Percentiles rank a stretch among this genome's conserved stretches.
phyloP scores from a whole-genome alignment of 306 rosid genomes.

The Quercus ilex region DNA sequence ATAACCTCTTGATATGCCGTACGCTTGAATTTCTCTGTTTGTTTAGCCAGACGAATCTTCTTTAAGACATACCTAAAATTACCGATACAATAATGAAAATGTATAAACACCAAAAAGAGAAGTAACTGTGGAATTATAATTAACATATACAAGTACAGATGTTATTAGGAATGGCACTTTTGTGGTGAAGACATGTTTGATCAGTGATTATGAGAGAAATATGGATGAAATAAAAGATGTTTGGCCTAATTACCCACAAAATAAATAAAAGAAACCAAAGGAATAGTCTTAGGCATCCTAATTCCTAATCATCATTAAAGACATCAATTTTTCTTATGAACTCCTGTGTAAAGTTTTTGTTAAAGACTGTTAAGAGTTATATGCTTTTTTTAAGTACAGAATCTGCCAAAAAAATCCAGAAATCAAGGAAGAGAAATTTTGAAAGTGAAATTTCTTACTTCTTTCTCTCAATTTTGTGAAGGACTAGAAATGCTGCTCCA shows the following conservation, averaged over 20 bases:
- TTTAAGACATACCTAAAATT: slow-evolving; percentile 73
- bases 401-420: background rate
- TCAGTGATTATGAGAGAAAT: too few species aligned
- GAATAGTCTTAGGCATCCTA: too few species aligned
- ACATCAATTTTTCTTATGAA: too few species aligned
- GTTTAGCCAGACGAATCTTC: slow-evolving; percentile 79
- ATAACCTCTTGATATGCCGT: slow-evolving; percentile 86
- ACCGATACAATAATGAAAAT: slow-evolving; percentile 9
- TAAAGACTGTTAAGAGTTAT: too few species aligned
- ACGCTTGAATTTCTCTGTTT: slow-evolving; percentile 71
- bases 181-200: too few species aligned
- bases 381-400: background rate
- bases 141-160: background rate
- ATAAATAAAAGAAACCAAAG: too few species aligned
- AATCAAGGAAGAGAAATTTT: background rate
- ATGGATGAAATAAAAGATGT: too few species aligned
- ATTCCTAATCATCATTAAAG: too few species aligned
- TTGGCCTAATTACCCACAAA: too few species aligned
- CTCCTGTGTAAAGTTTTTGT: too few species aligned
- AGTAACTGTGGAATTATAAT: background rate
- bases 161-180: too few species aligned
- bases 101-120: slow-evolving; percentile 10
- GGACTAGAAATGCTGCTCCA: slow-evolving; percentile 74
- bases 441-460: slow-evolving; percentile 38
- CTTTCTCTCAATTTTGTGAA: slow-evolving; percentile 60